These are phyloP conservation scores for Aspergillus egyptiacus DNA, from an alignment of 495 filamentous ascomycete species.

Conservation along the genomic window DNA sequence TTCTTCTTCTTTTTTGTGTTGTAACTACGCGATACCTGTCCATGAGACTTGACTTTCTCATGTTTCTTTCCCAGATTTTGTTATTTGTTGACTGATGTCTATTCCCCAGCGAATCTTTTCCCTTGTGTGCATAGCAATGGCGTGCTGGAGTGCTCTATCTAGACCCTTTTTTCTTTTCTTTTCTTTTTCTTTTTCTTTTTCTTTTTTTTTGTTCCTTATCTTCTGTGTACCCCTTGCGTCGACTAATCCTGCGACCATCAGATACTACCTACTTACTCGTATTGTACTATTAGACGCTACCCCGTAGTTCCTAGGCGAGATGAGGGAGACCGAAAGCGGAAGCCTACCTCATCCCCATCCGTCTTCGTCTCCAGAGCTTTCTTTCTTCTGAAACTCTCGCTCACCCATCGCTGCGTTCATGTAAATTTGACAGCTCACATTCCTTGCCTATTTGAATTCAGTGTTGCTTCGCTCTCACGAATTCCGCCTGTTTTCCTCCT, in stretches of 20 bases:
- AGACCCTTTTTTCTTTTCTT: too few species aligned
- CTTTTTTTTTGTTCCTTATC: background rate
- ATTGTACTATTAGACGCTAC: too few species aligned
- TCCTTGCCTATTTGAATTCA: background rate
- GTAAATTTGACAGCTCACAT: background rate
- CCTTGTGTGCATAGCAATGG: constrained; percentile 10
- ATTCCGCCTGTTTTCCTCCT: background rate
- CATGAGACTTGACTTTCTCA: background rate
- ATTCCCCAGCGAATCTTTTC: background rate
- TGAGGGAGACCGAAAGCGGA: constrained; percentile 5
- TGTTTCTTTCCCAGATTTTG: constrained; percentile 8
- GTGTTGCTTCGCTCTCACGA: background rate
- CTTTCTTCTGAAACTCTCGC: background rate
- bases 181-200: too few species aligned
- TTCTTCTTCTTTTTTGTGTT: background rate
- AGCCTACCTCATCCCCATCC: background rate
- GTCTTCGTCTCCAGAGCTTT: too few species aligned
- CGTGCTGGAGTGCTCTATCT: constrained; percentile 6
- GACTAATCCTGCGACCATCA: too few species aligned
- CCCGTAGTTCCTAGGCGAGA: too few species aligned
- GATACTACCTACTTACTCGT: too few species aligned
- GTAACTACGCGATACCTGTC: background rate
- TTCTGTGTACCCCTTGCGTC: background rate
- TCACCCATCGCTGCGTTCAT: background rate
- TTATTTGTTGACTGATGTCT: constrained; percentile 1